These are phyloP conservation scores for Dianthus caryophyllus DNA, from an alignment of 148 eudicot species.

Conservation along the genomic window DNA sequence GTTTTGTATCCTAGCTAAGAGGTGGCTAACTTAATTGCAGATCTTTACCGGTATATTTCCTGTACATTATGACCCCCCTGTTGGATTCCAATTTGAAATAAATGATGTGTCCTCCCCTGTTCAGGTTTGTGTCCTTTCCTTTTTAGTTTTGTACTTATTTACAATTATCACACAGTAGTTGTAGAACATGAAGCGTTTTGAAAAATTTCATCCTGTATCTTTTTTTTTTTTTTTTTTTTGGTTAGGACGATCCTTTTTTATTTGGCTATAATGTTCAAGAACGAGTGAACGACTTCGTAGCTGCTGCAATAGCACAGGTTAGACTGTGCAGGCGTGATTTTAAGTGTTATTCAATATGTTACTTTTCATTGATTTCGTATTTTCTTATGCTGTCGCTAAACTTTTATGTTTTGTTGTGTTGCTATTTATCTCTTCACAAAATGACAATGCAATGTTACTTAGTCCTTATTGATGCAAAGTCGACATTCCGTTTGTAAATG, in stretches of 20 bases:
- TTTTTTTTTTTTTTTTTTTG: slow-evolving; percentile 12
- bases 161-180: neutral
- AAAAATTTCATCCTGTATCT: no score
- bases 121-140: slow-evolving; percentile 37
- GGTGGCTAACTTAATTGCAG: slow-evolving; percentile 33
- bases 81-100: slow-evolving; percentile 66
- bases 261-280: slow-evolving; percentile 74
- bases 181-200: neutral
- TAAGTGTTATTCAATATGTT: no score
- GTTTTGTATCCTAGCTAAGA: neutral
- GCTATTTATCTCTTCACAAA: neutral
- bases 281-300: slow-evolving; percentile 68
- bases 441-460: neutral
- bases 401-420: neutral
- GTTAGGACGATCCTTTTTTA: slow-evolving; percentile 56
- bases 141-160: neutral
- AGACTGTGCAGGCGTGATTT: slow-evolving; percentile 15
- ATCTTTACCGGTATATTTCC: slow-evolving; percentile 72
- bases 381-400: neutral
- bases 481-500: neutral
- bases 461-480: neutral
- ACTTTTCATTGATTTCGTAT: neutral
- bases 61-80: slow-evolving; percentile 65
- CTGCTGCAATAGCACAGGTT: slow-evolving; percentile 75
- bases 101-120: slow-evolving; percentile 62